A percentile compares a stretch with the other conserved stretches of the same genome.
phyloP scores from a whole-genome alignment of 179 eudicot species.

The Camellia oleifera region DNA sequence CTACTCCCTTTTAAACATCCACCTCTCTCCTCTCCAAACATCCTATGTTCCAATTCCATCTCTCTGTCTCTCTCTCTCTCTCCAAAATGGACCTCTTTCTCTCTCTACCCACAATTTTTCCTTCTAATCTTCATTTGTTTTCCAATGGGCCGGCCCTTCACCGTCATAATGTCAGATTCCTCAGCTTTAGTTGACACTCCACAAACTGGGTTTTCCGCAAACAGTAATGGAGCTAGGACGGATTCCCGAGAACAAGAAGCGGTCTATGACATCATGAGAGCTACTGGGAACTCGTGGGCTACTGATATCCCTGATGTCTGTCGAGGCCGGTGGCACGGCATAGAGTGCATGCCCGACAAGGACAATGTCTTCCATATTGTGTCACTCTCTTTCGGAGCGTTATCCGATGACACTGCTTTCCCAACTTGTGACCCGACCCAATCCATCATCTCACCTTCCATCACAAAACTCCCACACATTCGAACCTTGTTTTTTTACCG shows the following conservation, averaged over 20 bases:
- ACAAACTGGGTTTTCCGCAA: slow-evolving; percentile 53
- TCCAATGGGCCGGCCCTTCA: slow-evolving; percentile 41
- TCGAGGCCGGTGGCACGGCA: slow-evolving; percentile 94
- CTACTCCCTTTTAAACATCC: neutral
- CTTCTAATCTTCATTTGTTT: slow-evolving; percentile 22
- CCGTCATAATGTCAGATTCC: slow-evolving; percentile 59
- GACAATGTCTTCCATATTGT: slow-evolving; percentile 77
- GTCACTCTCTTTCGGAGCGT: slow-evolving; percentile 80
- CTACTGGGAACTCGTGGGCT: slow-evolving; percentile 95
- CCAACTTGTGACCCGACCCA: slow-evolving; percentile 69
- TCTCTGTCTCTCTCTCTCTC: neutral
- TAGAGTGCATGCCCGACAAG: slow-evolving; percentile 95
- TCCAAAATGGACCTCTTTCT: slow-evolving; percentile 23
- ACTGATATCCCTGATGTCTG: slow-evolving; percentile 84
- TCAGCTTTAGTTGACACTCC: slow-evolving; percentile 68
- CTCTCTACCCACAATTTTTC: slow-evolving; percentile 19
- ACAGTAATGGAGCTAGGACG: slow-evolving; percentile 51
- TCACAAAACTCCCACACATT: slow-evolving; percentile 71
- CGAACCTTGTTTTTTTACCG: slow-evolving; percentile 83
- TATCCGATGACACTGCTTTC: slow-evolving; percentile 93
- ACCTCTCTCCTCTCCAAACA: neutral
- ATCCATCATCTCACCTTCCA: slow-evolving; percentile 64
- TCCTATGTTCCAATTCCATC: neutral
- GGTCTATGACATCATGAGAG: slow-evolving; percentile 82
- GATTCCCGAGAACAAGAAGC: slow-evolving; percentile 73